Percentiles rank a stretch among this genome's conserved stretches.
phyloP scores from a whole-genome alignment of 2,329 filamentous ascomycete species.

The Myotisia sp. region DNA sequence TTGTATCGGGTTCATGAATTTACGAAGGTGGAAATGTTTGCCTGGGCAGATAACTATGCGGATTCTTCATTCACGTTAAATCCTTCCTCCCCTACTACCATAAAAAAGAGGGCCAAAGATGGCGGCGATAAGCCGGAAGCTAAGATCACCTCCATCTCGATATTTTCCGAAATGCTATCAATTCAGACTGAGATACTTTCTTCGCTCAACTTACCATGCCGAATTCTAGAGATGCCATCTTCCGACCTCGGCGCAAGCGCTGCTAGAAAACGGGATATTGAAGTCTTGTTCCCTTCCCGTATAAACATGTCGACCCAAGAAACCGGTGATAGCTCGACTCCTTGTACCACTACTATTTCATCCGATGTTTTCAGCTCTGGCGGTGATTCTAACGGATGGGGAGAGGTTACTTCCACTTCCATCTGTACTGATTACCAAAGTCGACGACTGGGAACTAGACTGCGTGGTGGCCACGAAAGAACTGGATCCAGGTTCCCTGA shows the following conservation, averaged over 20 bases:
- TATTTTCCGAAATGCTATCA: conserved; percentile 74
- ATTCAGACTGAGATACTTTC: conserved; percentile 75
- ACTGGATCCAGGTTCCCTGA: conserved; percentile 56
- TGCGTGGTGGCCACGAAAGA: conserved; percentile 35
- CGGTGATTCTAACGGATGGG: conserved; percentile 51
- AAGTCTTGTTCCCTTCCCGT: conserved; percentile 76
- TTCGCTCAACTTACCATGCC: conserved; percentile 65
- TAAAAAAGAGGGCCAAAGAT: neutral
- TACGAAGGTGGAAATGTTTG: conserved; percentile 96
- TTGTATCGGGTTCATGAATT: conserved; percentile 97
- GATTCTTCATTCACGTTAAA: neutral
- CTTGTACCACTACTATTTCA: neutral
- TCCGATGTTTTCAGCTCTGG: no score
- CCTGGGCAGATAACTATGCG: conserved; percentile 59
- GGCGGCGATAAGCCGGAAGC: conserved; percentile 9
- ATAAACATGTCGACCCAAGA: neutral
- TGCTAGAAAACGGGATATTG: conserved; percentile 76
- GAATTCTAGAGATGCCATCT: conserved; percentile 83
- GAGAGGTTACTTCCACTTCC: conserved; percentile 80
- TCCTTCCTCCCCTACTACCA: neutral
- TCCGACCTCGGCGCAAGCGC: conserved; percentile 82
- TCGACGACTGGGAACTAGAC: conserved; percentile 61
- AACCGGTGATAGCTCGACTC: neutral
- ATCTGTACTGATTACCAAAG: conserved; percentile 93
- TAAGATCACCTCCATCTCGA: conserved; percentile 21